Evolutionary conservation across 2,329 filamentous ascomycete genomes (phyloP).

Genomic region (Ophiognomonia clavigignenti-juglandacearum): DNA sequence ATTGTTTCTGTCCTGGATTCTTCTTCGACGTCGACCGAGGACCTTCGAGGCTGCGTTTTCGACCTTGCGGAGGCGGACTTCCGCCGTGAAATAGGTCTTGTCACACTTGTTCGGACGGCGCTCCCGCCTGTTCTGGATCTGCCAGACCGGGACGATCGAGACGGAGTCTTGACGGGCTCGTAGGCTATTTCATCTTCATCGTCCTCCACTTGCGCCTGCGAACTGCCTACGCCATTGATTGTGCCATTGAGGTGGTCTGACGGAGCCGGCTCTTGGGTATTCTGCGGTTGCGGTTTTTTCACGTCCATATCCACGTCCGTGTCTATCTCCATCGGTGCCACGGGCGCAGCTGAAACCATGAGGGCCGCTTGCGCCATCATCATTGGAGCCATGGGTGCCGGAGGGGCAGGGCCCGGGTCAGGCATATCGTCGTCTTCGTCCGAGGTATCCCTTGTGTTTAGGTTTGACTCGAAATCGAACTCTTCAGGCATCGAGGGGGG

Average conservation of each 20-base stretch:
- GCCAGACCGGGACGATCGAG: slow-evolving; percentile 1
- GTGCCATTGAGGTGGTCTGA: not conserved
- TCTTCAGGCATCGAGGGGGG: slow-evolving; percentile 3
- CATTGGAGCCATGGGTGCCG: slow-evolving; percentile 8
- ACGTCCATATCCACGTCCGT: too few species aligned
- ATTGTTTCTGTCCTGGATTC: too few species aligned
- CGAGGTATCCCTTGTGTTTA: not conserved
- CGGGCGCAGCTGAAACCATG: not conserved
- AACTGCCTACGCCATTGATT: not conserved
- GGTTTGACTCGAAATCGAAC: slow-evolving; percentile 6
- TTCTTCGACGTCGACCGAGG: too few species aligned
- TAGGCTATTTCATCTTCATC: slow-evolving; percentile 13
- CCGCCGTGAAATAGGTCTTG: not conserved
- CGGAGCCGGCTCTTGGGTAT: too few species aligned
- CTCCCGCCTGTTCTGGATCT: not conserved
- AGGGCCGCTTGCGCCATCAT: not conserved
- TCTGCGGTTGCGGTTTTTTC: too few species aligned
- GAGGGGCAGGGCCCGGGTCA: slow-evolving; percentile 2
- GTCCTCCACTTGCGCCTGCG: not conserved
- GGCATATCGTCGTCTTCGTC: slow-evolving; percentile 10
- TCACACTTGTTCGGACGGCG: too few species aligned
- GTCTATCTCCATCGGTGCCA: slow-evolving; percentile 7
- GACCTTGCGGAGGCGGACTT: not conserved
- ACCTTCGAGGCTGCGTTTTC: not conserved
- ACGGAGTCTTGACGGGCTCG: slow-evolving; percentile 12